Evolutionary conservation across 2,329 filamentous ascomycete species (phyloP), one percentile per base, ranked within the genome.

Genomic region (Arthroderma sp.): DNA sequence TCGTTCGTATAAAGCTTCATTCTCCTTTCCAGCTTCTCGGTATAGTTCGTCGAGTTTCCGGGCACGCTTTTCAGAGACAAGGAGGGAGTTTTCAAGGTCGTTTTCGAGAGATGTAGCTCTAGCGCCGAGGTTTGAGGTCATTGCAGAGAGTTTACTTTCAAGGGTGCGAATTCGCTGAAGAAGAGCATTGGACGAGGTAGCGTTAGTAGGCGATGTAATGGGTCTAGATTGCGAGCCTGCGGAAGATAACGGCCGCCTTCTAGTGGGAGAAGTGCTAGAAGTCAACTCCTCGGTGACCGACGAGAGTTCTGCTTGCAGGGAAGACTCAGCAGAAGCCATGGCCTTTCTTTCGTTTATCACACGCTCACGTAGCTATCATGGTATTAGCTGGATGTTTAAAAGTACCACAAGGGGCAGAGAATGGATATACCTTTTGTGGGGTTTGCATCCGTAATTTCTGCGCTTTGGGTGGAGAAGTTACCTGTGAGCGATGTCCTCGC

Each of bases 1-100:
- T 60, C 85, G 85, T 63, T 91, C 87, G 70, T 96, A 96, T 57
- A 97, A 77, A 31, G 91, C 81, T 73, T 96, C 91, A 65, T 96
- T 97, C 75, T 97, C 91, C 0, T 88, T 87, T 64, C 84, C 89
- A 15, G 85, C 82, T 67, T 95, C 89, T 62, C 88, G 87, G 74
- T 94, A 95, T 55, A 95, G 76, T 71, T 94, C 87, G 68, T 96
- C 91, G 56, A 96, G 82, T 41, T 86, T 86, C 64, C 84, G 86
- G 59, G 85, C 84, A 65, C 93, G 91, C 59, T 80, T 80, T 68
- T 96, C 90, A 13, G 82, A 83, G 1, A 88, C 83, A 64, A 82
- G 79, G 13, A 95, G 77, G 1, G 84, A 84, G 19, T 77, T 81
- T 43, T 88, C 83, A 63, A 94, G 75, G 62, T 95, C 89, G 31